phyloP scores from a whole-genome alignment of 1,284 basidiomycete genomes.

The Papiliotrema fonsecae region DNA sequence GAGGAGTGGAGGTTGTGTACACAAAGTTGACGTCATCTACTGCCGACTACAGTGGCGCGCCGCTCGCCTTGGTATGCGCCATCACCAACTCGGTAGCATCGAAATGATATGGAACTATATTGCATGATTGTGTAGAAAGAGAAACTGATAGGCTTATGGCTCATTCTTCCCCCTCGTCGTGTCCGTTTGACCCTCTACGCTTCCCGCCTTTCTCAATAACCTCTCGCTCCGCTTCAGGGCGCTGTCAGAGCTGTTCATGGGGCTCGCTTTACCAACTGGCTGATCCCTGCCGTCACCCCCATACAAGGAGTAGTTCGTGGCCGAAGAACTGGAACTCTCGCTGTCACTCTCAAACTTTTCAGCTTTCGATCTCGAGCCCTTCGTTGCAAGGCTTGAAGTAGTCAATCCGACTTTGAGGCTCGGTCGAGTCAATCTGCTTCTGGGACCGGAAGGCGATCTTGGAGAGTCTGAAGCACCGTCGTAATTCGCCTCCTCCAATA shows the following conservation, averaged over 20 bases:
- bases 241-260: not conserved
- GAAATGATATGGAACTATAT: no score
- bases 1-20: no score
- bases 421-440: not conserved
- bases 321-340: not conserved
- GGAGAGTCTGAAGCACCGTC: not conserved
- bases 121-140: no score
- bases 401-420: not conserved
- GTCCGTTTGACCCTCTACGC: no score
- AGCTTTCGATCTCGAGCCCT: not conserved
- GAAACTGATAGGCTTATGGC: no score
- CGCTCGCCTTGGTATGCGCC: no score
- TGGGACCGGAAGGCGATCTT: not conserved
- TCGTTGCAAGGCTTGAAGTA: not conserved
- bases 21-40: no score
- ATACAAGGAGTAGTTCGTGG: not conserved
- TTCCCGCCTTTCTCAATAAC: not conserved
- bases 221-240: conserved; percentile 2
- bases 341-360: not conserved
- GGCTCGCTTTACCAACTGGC: not conserved
- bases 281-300: not conserved
- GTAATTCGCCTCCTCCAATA: not conserved
- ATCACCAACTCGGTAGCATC: no score
- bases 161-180: no score
- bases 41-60: no score